Base-by-base conservation (phyloP, 257 asterid genomes). In the Buddleja alternifolia region DNA sequence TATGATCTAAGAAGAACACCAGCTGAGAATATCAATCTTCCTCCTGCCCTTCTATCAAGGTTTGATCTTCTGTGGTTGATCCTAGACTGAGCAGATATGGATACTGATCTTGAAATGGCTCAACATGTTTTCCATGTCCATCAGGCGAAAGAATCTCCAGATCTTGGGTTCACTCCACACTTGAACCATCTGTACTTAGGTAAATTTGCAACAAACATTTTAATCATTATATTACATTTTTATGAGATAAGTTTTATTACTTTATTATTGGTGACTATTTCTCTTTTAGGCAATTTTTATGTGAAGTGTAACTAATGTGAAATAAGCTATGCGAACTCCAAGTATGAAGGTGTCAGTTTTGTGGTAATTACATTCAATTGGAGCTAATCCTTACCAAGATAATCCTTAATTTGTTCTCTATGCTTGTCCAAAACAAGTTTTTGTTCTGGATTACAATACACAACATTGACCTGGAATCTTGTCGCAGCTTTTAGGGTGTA, bases 81-180 rank as follows among this genome's bases (percentile, higher is more conserved):
- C 79, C 87, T 94, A 62, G 97, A 94, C 68, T 85, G 90, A 77
- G 99, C 99, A 71, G 99, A 94, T 78, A 94, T 94, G 97, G 99
- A 94, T 73, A 84, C 83, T 61, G 98, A 94, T 77, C 99, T 94
- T 63, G 99, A 94, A 77, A 40, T 94, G 96, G 99, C 99, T 76
- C 86, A 97, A 59, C 99, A 91, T 67, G 94, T 93, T 78, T 95
- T 93, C 78, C 90, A 90, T 71, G 99, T 93, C 66, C 99, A 90
- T 82, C 97, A 90, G 81, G 78, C 93, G 21, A 94, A 85, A 66
- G 98, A 94, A 81, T 88, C 95, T 69, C 99, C 99, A 63, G 99
- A 93, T 71, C 96, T 91, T 54, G 99, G 97, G 60, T 94, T 94
- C 81, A 86, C 88, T 77, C 96, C 98, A n/a, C n/a, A n/a, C 91